phyloP scores from a whole-genome alignment of 768 basidiomycete genomes.

The Leccinum incarnatum region DNA sequence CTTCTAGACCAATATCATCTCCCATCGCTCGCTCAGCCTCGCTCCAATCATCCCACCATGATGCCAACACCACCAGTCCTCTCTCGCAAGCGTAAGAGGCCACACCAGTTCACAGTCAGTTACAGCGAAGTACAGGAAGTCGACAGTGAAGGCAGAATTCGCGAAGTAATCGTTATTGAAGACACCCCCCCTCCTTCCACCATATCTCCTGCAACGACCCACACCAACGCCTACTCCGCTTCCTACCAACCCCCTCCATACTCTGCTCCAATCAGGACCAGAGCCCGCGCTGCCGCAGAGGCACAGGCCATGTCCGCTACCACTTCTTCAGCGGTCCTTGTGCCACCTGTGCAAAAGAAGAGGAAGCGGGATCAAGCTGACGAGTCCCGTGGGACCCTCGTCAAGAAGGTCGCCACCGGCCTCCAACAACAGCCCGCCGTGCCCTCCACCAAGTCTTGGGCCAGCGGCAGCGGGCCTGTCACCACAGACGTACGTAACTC shows the following conservation, averaged over 20 bases:
- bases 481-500: constrained; percentile 62
- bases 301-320: constrained; percentile 72
- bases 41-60: constrained; percentile 48
- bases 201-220: constrained; percentile 70
- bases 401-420: constrained; percentile 58
- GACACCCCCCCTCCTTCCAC: constrained; percentile 82
- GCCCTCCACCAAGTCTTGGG: constrained; percentile 61
- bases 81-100: constrained; percentile 80
- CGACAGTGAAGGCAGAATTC: constrained; percentile 69
- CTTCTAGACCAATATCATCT: constrained; percentile 66
- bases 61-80: constrained; percentile 70
- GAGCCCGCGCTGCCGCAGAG: constrained; percentile 84
- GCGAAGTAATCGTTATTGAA: constrained; percentile 91
- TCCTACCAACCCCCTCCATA: constrained; percentile 78
- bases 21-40: constrained; percentile 48
- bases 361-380: constrained; percentile 76
- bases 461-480: constrained; percentile 59
- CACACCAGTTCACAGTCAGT: constrained; percentile 76
- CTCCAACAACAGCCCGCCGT: constrained; percentile 50
- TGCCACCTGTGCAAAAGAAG: constrained; percentile 77
- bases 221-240: constrained; percentile 68
- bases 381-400: constrained; percentile 63
- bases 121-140: constrained; percentile 89
- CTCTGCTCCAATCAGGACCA: constrained; percentile 75
- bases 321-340: constrained; percentile 58